Base-by-base conservation (phyloP, 768 basidiomycete genomes). In the Lactarius pseudohatsudake region DNA sequence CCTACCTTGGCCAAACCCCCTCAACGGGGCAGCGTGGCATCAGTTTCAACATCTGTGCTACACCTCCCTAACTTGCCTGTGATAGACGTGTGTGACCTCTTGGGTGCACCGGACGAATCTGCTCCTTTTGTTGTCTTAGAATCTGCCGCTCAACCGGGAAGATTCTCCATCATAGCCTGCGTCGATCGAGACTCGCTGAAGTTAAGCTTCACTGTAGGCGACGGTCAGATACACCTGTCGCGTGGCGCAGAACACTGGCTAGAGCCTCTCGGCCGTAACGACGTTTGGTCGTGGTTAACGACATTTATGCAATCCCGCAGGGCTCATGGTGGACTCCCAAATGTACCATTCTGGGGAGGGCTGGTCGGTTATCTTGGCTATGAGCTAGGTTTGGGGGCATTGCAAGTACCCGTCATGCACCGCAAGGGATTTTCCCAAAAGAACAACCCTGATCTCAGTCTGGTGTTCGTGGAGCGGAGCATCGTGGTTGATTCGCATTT, bases 321-420 rank as follows among this genome's bases (percentile, higher is more conserved):
- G 65, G 84, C 81, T 10, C 66, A 70, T 28, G 80, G 80, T 28
- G 89, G 90, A 3, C 72, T 72, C 50, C 70, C 79, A 8, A 81
- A 85, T 11, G 74, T 86, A 54, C 92, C 91, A 0, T 94, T 94
- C 74, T 92, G 91, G 90, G 92, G 91, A 41, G 92, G 92, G 28
- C 78, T 94, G 16, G 76, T 93, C 28, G 92, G 92, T 10, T 86
- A 84, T 66, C 76, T 94, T 66, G 90, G 89, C 70, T 94, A 94
- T 72, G 92, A 93, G 74, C 79, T 92, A 20, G 92, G 91, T 15
- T 82, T 87, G 6, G 76, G 82, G 54, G 79, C 84, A 8, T 75
- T 92, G 30, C 74, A 78, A 26, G 77, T 88, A 59, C 76, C 80
- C 62, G 74, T 81, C 32, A 76, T 75, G 43, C 71, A 74, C 64